Percentiles rank a stretch among this genome's conserved stretches.
These are phyloP conservation scores for Trypanosoma platydactyli DNA, from an alignment of 208 protist species.

Conservation along the genomic window DNA sequence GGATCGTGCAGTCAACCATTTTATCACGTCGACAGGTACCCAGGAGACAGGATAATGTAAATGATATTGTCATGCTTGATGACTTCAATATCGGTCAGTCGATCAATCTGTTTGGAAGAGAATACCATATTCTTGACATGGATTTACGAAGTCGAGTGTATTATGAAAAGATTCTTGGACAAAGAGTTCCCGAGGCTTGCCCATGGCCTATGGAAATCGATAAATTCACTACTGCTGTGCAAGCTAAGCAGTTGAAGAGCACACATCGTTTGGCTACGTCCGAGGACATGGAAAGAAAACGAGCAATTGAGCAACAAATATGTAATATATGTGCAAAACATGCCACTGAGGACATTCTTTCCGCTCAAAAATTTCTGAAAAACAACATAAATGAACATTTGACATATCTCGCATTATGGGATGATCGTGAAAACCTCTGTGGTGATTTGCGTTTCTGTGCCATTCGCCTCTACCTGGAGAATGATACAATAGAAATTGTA, in stretches of 20 bases:
- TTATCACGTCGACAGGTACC: conserved; percentile 80
- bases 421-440: conserved; percentile 79
- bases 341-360: conserved; percentile 80
- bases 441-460: conserved; percentile 83
- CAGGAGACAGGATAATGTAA: conserved; percentile 33
- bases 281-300: conserved; percentile 87
- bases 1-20: conserved; percentile 67
- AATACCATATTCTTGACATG: conserved; percentile 82
- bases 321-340: conserved; percentile 90
- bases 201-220: conserved; percentile 51
- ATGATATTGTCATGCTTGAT: conserved; percentile 59
- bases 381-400: conserved; percentile 88
- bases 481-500: conserved; percentile 77
- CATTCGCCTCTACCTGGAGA: conserved; percentile 76
- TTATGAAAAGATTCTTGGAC: conserved; percentile 50
- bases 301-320: conserved; percentile 79
- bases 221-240: conserved; percentile 36
- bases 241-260: conserved; percentile 23
- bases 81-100: conserved; percentile 74
- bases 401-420: conserved; percentile 86
- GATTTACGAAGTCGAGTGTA: conserved; percentile 74
- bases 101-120: conserved; percentile 72
- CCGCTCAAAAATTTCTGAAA: conserved; percentile 85
- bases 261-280: conserved; percentile 61
- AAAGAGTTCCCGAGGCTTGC: conserved; percentile 40